phyloP scores from a whole-genome alignment of 345 rosid species.

The Corchorus olitorius region DNA sequence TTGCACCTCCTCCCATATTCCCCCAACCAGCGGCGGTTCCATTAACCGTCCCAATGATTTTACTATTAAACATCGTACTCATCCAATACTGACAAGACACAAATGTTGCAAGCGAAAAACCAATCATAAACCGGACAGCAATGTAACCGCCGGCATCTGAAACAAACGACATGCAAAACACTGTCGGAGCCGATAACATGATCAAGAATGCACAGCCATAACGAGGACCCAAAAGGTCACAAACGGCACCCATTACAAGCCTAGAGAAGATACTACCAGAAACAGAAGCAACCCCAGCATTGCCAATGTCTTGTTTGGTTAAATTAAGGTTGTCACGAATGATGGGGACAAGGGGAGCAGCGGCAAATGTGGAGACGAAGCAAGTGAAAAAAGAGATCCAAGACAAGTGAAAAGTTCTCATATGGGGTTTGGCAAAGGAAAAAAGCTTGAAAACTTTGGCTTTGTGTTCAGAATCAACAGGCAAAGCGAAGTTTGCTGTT shows the following conservation, averaged over 20 bases:
- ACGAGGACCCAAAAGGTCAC: constrained; percentile 83
- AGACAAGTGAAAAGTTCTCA: constrained; percentile 89
- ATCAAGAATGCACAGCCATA: constrained; percentile 82
- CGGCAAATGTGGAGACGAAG: constrained; percentile 88
- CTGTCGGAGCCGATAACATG: constrained; percentile 84
- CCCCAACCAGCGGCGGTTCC: constrained; percentile 99
- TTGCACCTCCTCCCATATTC: constrained; percentile 91
- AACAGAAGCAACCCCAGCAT: constrained; percentile 92
- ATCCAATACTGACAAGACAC: constrained; percentile 97
- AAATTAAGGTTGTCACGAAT: constrained; percentile 81
- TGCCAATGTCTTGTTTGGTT: constrained; percentile 65
- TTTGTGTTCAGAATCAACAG: constrained; percentile 88
- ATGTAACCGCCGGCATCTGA: constrained; percentile 64
- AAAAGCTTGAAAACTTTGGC: constrained; percentile 72
- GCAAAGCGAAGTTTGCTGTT: constrained; percentile 62
- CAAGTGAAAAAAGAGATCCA: constrained; percentile 94
- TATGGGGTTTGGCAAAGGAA: constrained; percentile 80
- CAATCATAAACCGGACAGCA: constrained; percentile 85
- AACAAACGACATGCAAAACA: constrained; percentile 82
- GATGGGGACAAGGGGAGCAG: constrained; percentile 88
- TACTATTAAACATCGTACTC: constrained; percentile 94
- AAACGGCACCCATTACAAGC: constrained; percentile 89
- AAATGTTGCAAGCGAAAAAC: constrained; percentile 87
- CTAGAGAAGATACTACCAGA: constrained; percentile 91
- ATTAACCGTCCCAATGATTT: constrained; percentile 80